Evolutionary conservation across 2,329 filamentous ascomycete species (phyloP).

Genomic region (Diaporthe vaccinii): DNA sequence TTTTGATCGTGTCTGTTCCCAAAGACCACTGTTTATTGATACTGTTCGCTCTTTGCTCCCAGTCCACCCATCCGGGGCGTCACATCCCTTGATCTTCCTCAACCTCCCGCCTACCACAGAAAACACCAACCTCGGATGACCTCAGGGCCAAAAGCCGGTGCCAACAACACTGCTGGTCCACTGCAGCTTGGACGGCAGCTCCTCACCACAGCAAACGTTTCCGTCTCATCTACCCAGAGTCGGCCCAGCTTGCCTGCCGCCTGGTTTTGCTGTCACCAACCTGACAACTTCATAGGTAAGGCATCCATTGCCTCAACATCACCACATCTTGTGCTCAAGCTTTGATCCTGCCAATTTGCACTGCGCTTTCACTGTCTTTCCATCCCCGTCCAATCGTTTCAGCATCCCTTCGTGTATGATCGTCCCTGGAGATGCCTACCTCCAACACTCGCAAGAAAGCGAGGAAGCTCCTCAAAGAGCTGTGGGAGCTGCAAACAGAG

Average conservation of each 20-base stretch:
- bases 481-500: conserved; percentile 45
- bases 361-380: not conserved
- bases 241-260: not conserved
- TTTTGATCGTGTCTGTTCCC: conserved; percentile 40
- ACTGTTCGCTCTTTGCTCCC: conserved; percentile 35
- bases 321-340: not conserved
- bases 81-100: not conserved
- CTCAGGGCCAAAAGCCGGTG: not conserved
- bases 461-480: conserved; percentile 42
- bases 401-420: not conserved
- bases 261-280: not conserved
- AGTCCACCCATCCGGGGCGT: not conserved
- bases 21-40: conserved; percentile 37
- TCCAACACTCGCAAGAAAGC: conserved; percentile 34
- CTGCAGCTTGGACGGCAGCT: not conserved
- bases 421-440: conserved; percentile 34
- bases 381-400: not conserved
- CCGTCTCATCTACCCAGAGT: not conserved
- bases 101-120: not conserved
- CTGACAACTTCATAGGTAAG: not conserved
- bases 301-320: not conserved
- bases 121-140: not conserved
- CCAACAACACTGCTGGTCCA: not conserved
- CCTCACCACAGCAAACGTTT: not conserved
- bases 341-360: not conserved